Conservation (phyloP, 305 asterid genomes). For the Fraxinus velutina region DNA sequence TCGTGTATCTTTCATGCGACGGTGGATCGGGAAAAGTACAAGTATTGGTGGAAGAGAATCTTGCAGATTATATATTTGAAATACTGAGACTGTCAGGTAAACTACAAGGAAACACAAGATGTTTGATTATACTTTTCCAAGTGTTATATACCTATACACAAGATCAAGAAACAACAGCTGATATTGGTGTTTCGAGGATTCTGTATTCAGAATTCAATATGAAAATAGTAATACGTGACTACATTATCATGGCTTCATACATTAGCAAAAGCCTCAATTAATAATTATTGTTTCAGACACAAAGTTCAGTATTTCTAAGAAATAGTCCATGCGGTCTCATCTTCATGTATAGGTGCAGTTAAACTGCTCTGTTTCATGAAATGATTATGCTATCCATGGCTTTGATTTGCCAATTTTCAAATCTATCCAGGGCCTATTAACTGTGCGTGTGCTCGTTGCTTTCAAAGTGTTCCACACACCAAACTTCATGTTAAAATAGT, state of each 20-base stretch:
- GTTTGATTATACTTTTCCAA: conserved; percentile 9
- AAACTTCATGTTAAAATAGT: background rate
- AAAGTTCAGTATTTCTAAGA: background rate
- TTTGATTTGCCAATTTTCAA: conserved; percentile 4
- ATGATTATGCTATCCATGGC: background rate
- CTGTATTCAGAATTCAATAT: background rate
- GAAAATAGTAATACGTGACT: background rate
- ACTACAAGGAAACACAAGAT: conserved; percentile 20
- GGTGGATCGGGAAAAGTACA: conserved; percentile 49
- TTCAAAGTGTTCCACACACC: background rate
- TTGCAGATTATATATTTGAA: conserved; percentile 87
- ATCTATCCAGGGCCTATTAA: background rate
- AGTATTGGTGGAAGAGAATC: conserved; percentile 65
- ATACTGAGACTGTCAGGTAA: conserved; percentile 83
- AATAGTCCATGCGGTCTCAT: background rate
- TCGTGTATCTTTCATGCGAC: conserved; percentile 52
- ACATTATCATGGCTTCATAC: background rate
- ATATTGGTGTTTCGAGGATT: background rate
- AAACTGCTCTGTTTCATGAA: background rate
- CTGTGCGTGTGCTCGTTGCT: background rate
- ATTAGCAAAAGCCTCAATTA: background rate
- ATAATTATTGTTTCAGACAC: background rate
- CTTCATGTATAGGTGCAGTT: background rate
- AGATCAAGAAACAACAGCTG: background rate
- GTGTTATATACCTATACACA: background rate